Base-by-base conservation (phyloP, 345 rosid species). In the Linum tenue region DNA sequence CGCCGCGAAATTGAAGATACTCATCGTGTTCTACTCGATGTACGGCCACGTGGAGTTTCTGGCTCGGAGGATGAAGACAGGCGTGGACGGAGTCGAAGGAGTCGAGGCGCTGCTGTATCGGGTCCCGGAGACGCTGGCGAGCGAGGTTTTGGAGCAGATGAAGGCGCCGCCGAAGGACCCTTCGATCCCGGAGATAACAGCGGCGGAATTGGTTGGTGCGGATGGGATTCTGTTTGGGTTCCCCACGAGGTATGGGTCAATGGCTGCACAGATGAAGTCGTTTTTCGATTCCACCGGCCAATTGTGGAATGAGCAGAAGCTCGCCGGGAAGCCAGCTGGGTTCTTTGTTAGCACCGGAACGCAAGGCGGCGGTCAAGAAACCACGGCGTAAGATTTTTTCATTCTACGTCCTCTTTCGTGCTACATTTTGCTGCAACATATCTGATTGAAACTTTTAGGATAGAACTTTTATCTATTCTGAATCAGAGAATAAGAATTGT, bases 221-320 rank as follows among this genome's bases (percentile, higher is more conserved):
- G 96, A 89, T 69, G 90, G 90, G 10, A 44, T 80, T 56, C 16
- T 83, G 73, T 86, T 89, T 63, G 92, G 96, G 31, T 89, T 89
- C 39, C 96, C 96, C 42, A 83, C 90, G 35, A 84, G 96, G 78
- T 89, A 80, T 60, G 92, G 96, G 0, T 80, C 78, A 57, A 89
- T 89, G 96, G 90, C 90, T 7, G 88, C 96, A 10, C 92, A 89
- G 73, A 83, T 86, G 88, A 89, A 89, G 67, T 80, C 96, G 3
- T 86, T 89, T 65, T 83, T 84, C 22, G 92, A 86, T 59, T 80
- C 90, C 4, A 86, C 96, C 0, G 86, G 84, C 2, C 69, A 77
- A 53, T 15, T 84, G 39, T 88, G 96, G 90, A 80, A 75, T 42
- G 85, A 83, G 75, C 78, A 70, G 60, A 62, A 66, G 41, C 71